Evolutionary conservation across 345 rosid species (phyloP).

Genomic region (Arabis hirsuta): DNA sequence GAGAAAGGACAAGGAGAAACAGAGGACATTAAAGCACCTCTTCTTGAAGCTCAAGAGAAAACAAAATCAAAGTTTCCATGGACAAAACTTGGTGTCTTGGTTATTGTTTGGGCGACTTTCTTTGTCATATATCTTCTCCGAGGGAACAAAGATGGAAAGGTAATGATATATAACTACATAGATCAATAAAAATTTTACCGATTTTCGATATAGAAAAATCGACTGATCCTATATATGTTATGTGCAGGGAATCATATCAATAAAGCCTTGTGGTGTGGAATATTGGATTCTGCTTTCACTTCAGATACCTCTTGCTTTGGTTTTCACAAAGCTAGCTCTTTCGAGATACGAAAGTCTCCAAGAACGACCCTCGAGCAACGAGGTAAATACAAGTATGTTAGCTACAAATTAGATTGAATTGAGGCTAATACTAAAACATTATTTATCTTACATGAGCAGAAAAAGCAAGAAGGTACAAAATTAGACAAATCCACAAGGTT

Average conservation of each 20-base stretch:
- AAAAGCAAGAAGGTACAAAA: constrained; percentile 37
- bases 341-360: constrained; percentile 52
- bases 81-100: constrained; percentile 65
- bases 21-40: constrained; percentile 48
- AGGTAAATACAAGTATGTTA: constrained; percentile 23
- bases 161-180: constrained; percentile 25
- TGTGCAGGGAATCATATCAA: constrained; percentile 60
- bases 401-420: constrained; percentile 4
- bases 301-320: constrained; percentile 80
- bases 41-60: constrained; percentile 43
- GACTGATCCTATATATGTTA: constrained; percentile 8
- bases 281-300: constrained; percentile 75
- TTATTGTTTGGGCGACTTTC: constrained; percentile 79
- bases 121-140: constrained; percentile 66
- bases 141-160: constrained; percentile 73
- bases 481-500: constrained; percentile 27
- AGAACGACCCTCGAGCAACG: constrained; percentile 15
- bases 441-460: constrained; percentile 32
- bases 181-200: not conserved
- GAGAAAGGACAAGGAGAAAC: constrained; percentile 49
- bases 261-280: constrained; percentile 68
- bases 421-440: not conserved
- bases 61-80: constrained; percentile 56
- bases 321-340: constrained; percentile 56
- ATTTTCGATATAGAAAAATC: not conserved